Conservation (phyloP, 345 rosid species). For the Syzygium jambos region DNA sequence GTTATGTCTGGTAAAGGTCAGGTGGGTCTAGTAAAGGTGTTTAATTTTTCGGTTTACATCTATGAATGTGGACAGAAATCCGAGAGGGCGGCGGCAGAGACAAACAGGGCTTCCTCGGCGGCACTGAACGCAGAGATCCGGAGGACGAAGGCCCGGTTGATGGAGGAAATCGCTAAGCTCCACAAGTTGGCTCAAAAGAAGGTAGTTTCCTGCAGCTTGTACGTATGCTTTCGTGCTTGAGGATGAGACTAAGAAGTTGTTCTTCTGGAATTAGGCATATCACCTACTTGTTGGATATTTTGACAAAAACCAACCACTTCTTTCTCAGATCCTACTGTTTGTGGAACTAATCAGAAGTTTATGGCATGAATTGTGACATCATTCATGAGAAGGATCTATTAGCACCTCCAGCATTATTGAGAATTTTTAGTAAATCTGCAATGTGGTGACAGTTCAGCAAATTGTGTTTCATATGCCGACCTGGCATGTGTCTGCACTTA, state of each 20-base stretch:
- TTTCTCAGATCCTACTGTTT: not conserved
- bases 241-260: not conserved
- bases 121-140: constrained; percentile 81
- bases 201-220: constrained; percentile 19
- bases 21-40: not conserved
- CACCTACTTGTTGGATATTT: not conserved
- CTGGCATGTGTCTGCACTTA: not conserved
- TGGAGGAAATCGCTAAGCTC: constrained; percentile 61
- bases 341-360: not conserved
- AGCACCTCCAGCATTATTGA: not conserved
- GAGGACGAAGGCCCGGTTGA: constrained; percentile 54
- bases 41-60: not conserved
- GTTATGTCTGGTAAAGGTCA: not conserved
- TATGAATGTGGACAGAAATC: constrained; percentile 37
- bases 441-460: not conserved
- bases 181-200: constrained; percentile 55
- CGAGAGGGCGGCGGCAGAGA: constrained; percentile 46
- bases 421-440: not conserved
- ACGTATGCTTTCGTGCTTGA: not conserved
- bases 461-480: not conserved
- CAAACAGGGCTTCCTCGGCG: constrained; percentile 52
- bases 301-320: not conserved
- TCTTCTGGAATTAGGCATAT: not conserved
- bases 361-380: not conserved
- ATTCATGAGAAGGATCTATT: not conserved